Evolutionary conservation across 140 eudicot genomes (phyloP).

Genomic region (Anethum foeniculum): DNA sequence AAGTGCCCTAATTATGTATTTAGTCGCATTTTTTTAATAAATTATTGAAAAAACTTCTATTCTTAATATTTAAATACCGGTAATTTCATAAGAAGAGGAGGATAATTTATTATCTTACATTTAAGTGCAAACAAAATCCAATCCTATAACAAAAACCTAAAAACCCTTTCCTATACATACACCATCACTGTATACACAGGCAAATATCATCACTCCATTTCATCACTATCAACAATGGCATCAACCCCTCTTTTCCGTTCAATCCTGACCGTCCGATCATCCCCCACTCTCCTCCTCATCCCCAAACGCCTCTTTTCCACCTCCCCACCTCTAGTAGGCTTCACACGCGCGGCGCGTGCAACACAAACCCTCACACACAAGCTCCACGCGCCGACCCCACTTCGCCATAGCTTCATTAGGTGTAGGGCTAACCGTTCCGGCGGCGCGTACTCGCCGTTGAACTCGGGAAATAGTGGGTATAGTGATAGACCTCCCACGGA

Average conservation of each 20-base stretch:
- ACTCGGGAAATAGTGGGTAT: slow-evolving; percentile 58
- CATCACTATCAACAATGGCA: slow-evolving; percentile 30
- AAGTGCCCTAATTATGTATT: too few species aligned
- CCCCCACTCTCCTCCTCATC: slow-evolving; percentile 19
- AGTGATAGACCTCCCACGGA: slow-evolving; percentile 96
- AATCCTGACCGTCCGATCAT: slow-evolving; percentile 32
- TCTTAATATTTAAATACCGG: too few species aligned
- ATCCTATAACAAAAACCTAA: neutral
- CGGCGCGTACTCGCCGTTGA: slow-evolving; percentile 83
- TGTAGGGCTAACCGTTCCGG: slow-evolving; percentile 84
- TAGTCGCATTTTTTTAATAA: too few species aligned
- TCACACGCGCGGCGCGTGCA: slow-evolving; percentile 42
- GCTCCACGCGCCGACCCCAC: slow-evolving; percentile 30
- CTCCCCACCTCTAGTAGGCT: slow-evolving; percentile 42
- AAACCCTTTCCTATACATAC: neutral
- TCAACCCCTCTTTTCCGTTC: slow-evolving; percentile 37
- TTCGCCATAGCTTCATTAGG: slow-evolving; percentile 42
- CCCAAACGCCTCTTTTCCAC: slow-evolving; percentile 46
- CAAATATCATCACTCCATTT: neutral
- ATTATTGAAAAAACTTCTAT: too few species aligned
- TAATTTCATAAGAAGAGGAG: neutral
- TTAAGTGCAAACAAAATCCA: neutral
- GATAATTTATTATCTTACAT: neutral
- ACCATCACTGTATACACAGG: neutral
- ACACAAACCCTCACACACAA: slow-evolving; percentile 42